Evolutionary conservation across 805 yeast genomes (phyloP).

Genomic region (Hanseniaspora mollemarum): DNA sequence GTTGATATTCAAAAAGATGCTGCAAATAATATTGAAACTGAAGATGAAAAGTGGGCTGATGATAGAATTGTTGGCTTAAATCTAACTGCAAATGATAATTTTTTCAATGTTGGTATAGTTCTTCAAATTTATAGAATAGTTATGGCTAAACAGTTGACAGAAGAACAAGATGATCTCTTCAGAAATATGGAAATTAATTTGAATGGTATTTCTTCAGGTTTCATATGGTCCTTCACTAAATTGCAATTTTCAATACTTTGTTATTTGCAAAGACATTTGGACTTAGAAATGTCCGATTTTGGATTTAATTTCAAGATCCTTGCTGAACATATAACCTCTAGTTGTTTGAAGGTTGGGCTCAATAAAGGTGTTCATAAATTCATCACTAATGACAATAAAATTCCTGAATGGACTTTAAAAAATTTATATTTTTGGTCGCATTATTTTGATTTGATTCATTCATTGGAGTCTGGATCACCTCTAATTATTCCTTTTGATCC

Average conservation of each 20-base stretch:
- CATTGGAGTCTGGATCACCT: constrained; percentile 25
- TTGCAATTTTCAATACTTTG: constrained; percentile 24
- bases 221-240: constrained; percentile 20
- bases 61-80: neutral
- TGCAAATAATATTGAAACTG: neutral
- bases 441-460: constrained; percentile 21
- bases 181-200: constrained; percentile 9
- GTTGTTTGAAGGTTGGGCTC: constrained; percentile 18
- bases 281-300: constrained; percentile 19
- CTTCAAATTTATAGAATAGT: constrained; percentile 15
- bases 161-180: constrained; percentile 10
- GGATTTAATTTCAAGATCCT: constrained; percentile 12
- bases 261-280: constrained; percentile 18
- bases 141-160: constrained; percentile 5
- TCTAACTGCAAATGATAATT: neutral
- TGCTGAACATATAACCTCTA: constrained; percentile 21
- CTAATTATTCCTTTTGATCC: constrained; percentile 17
- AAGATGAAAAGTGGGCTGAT: neutral
- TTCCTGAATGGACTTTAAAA: constrained; percentile 21
- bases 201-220: constrained; percentile 10
- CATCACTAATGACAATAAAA: constrained; percentile 18
- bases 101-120: constrained; percentile 10
- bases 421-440: constrained; percentile 26
- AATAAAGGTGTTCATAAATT: constrained; percentile 20
- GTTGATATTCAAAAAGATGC: neutral